Evolutionary conservation across 306 rosid genomes (phyloP).

Genomic region (Medicago lupulina): DNA sequence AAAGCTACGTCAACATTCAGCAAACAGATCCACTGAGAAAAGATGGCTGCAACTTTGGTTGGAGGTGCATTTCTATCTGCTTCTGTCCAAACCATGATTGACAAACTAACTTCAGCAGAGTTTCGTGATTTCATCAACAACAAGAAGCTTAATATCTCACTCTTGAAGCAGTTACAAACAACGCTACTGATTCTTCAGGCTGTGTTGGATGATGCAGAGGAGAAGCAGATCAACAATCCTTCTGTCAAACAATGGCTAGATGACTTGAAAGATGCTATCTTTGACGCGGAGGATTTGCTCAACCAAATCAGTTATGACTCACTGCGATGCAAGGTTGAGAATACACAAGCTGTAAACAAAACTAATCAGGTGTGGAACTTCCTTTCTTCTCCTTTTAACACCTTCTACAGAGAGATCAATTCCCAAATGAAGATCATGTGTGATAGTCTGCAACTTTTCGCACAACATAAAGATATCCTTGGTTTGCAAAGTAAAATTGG

Average conservation of each 20-base stretch:
- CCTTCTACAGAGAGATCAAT: conserved; percentile 41
- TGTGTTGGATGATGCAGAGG: conserved; percentile 27
- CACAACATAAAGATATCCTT: conserved; percentile 40
- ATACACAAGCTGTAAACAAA: not conserved
- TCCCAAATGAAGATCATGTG: conserved; percentile 33
- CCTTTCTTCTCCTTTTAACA: conserved; percentile 37
- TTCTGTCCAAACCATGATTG: not conserved
- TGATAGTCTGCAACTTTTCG: conserved; percentile 38
- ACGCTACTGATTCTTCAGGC: not conserved
- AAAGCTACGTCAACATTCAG: not conserved
- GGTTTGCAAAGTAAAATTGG: conserved; percentile 38
- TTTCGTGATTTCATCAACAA: conserved; percentile 4
- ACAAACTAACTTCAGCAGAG: not conserved
- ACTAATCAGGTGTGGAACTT: conserved; percentile 47
- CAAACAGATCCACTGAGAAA: not conserved
- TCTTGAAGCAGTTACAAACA: not conserved
- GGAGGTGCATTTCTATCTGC: conserved; percentile 22
- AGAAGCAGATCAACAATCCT: not conserved
- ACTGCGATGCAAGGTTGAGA: conserved; percentile 8
- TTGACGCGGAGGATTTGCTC: conserved; percentile 7
- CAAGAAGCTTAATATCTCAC: not conserved
- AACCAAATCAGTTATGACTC: not conserved
- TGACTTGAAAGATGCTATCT: conserved; percentile 9
- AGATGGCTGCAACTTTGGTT: conserved; percentile 23
- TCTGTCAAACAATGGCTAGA: conserved; percentile 32